Conservation (phyloP, 805 yeast species). For the Lipomyces chichibuensis region DNA sequence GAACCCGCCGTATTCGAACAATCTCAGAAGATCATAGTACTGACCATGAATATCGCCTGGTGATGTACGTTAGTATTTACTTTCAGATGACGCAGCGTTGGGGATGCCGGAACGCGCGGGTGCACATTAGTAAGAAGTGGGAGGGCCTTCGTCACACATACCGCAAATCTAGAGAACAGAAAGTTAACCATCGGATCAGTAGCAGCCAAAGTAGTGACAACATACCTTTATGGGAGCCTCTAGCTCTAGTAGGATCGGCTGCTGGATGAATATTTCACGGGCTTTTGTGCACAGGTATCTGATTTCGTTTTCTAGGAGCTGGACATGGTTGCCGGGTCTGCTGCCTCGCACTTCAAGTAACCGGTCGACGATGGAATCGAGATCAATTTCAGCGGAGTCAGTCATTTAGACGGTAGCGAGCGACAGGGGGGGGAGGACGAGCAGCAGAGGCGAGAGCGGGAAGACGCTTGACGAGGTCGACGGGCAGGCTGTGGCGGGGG, state of each 20-base stretch:
- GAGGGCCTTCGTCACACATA: conserved; percentile 13
- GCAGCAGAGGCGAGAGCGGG: conserved; percentile 10
- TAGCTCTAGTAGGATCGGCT: conserved; percentile 90
- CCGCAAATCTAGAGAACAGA: conserved; percentile 26
- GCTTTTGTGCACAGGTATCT: conserved; percentile 96
- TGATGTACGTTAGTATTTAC: neutral
- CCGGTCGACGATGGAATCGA: conserved; percentile 96
- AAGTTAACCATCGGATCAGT: conserved; percentile 1
- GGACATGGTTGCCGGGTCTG: conserved; percentile 96
- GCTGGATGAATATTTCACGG: conserved; percentile 95
- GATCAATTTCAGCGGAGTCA: conserved; percentile 73
- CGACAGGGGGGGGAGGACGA: conserved; percentile 2
- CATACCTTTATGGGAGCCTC: conserved; percentile 95
- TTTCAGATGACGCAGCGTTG: neutral
- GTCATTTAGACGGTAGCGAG: conserved; percentile 17
- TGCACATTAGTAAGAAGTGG: neutral
- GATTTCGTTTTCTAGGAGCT: conserved; percentile 90
- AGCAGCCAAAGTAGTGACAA: conserved; percentile 26
- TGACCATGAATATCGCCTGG: conserved; percentile 97
- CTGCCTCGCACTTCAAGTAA: conserved; percentile 96
- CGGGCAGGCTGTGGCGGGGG: conserved; percentile 6
- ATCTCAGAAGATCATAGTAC: conserved; percentile 90
- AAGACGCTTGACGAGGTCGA: conserved; percentile 3
- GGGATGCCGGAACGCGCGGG: conserved; percentile 2
- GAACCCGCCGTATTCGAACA: conserved; percentile 97